Evolutionary conservation across 495 filamentous ascomycete genomes (phyloP), one percentile per base, ranked within the genome.

Genomic region (Astrothelium subdiscretum): DNA sequence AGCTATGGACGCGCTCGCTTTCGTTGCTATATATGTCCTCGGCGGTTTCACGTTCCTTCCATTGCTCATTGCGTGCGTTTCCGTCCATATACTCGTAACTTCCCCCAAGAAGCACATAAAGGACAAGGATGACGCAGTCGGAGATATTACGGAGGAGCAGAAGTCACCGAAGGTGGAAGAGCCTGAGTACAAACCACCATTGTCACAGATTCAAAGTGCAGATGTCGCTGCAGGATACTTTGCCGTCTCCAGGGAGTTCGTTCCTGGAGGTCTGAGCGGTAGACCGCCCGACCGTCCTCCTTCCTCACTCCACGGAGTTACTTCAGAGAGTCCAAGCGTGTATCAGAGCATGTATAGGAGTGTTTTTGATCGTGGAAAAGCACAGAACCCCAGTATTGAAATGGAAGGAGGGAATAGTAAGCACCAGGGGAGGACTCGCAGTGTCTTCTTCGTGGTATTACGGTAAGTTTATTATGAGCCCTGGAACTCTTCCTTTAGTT

Each of bases 291-390:
- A 96, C 72, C 81, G 91, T 60, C 86, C 84, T 40, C 94, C 90
- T 1, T 90, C 91, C 12, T 82, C 89, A 10, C 90, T 89, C 13
- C 84, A 85, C 58, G 78, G 83, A 52, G 77, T 84, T 62, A 83
- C 84, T 31, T 74, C 86, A 11, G 88, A 90, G 64, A 95, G 90
- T 71, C 90, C 87, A 42, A 95, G 90, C 68, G 92, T 98, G 31
- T 97, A 97, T 69, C 95, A 97, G 80, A 85, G 87, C 71, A 96
- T 98, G 94, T 97, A 97, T 72, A 79, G 91, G 67, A 95, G 89
- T 73, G 83, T 98, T 52, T 98, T 98, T 70, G 92, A 97, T 65
- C 83, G 94, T 57, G 92, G 88, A 67, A 77, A 80, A 63, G 73
- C 66, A 1, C 72, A 52, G 24, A 52, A 58, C 3, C 64, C 81